Percentiles rank a stretch among this genome's conserved stretches.
phyloP scores from a whole-genome alignment of 2,329 filamentous ascomycete genomes.

The Daldinia eschscholtzii region DNA sequence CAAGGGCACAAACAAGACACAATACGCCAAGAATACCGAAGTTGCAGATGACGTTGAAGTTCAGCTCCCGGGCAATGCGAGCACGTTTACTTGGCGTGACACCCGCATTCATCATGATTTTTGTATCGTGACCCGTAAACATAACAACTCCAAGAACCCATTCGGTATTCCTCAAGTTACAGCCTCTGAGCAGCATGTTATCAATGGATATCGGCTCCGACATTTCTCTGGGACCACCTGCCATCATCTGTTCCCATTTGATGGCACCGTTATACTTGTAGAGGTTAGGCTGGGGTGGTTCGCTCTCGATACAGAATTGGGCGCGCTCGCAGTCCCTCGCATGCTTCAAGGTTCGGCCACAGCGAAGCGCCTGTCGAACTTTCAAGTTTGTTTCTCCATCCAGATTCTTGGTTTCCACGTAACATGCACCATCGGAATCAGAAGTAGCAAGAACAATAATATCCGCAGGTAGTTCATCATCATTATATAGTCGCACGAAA shows the following conservation, averaged over 20 bases:
- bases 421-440: constrained; percentile 93
- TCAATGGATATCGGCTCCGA: constrained; percentile 94
- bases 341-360: constrained; percentile 84
- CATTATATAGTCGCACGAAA: constrained; percentile 95
- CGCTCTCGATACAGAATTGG: constrained; percentile 90
- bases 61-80: constrained; percentile 90
- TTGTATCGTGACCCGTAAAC: constrained; percentile 95
- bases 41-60: constrained; percentile 98
- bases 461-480: constrained; percentile 95
- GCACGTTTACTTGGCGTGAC: constrained; percentile 95
- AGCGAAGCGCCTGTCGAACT: constrained; percentile 90
- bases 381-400: constrained; percentile 99
- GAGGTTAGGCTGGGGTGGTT: constrained; percentile 90
- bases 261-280: constrained; percentile 95
- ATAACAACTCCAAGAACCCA: constrained; percentile 94
- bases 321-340: constrained; percentile 92
- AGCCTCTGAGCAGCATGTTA: constrained; percentile 93
- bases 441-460: constrained; percentile 93
- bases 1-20: constrained; percentile 87
- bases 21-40: constrained; percentile 90
- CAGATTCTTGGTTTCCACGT: constrained; percentile 97
- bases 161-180: constrained; percentile 93
- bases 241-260: constrained; percentile 82
- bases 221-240: constrained; percentile 79
- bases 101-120: constrained; percentile 99